Conservation (phyloP, 2,329 filamentous ascomycete species). For the Pseudogymnoascus sp. region DNA sequence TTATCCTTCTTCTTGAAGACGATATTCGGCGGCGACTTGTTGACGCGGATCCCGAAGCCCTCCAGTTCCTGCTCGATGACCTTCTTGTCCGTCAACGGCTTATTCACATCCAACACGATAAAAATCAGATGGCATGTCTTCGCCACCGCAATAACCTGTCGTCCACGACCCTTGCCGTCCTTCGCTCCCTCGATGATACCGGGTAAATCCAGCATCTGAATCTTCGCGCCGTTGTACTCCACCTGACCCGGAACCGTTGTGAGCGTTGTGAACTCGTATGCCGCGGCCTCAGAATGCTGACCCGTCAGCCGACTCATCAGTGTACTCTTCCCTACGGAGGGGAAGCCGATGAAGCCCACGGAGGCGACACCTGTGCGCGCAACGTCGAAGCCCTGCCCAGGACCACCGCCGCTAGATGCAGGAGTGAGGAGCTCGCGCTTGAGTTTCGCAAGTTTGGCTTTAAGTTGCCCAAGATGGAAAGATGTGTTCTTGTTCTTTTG, state of each 20-base stretch:
- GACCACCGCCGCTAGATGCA: slow-evolving; percentile 73
- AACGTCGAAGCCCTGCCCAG: slow-evolving; percentile 88
- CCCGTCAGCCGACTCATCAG: slow-evolving; percentile 92
- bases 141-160: slow-evolving; percentile 96
- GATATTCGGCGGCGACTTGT: slow-evolving; percentile 95
- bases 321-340: slow-evolving; percentile 96
- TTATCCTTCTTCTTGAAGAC: slow-evolving; percentile 99
- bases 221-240: slow-evolving; percentile 89
- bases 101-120: slow-evolving; percentile 97
- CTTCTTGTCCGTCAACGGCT: slow-evolving; percentile 92
- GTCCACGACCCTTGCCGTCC: slow-evolving; percentile 93
- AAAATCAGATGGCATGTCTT: slow-evolving; percentile 99
- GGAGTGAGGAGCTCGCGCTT: slow-evolving; percentile 94
- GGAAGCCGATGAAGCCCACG: slow-evolving; percentile 96
- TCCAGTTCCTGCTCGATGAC: slow-evolving; percentile 93
- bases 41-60: slow-evolving; percentile 95
- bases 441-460: slow-evolving; percentile 96
- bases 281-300: slow-evolving; percentile 93
- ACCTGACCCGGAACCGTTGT: slow-evolving; percentile 97
- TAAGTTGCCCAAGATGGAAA: slow-evolving; percentile 90
- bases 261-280: slow-evolving; percentile 97
- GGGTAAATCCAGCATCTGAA: slow-evolving; percentile 96
- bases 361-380: slow-evolving; percentile 95
- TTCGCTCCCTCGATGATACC: slow-evolving; percentile 99
- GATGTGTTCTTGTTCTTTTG: slow-evolving; percentile 97